These are phyloP conservation scores for Termitomyces heimii DNA, from an alignment of 768 basidiomycete species.

Conservation along the genomic window DNA sequence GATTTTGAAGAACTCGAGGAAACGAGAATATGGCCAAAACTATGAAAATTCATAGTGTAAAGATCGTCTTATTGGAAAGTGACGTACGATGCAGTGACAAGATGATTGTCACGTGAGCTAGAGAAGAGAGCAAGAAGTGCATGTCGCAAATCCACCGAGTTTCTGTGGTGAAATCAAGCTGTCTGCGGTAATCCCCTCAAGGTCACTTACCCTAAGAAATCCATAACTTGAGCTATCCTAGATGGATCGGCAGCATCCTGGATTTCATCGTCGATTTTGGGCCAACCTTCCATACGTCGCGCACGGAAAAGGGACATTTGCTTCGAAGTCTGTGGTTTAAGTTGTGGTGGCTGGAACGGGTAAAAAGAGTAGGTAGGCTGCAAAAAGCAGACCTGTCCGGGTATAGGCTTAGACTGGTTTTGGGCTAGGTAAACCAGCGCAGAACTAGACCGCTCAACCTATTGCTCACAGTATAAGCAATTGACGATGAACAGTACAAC, in stretches of 20 bases:
- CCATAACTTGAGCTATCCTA: slow-evolving; percentile 24
- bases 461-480: not conserved
- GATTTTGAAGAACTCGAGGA: slow-evolving; percentile 25
- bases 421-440: slow-evolving; percentile 9
- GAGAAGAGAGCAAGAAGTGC: slow-evolving; percentile 5
- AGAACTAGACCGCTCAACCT: slow-evolving; percentile 9
- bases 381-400: slow-evolving; percentile 19
- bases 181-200: not conserved
- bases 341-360: slow-evolving; percentile 51
- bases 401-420: slow-evolving; percentile 19
- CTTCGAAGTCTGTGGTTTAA: slow-evolving; percentile 42
- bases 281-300: slow-evolving; percentile 59
- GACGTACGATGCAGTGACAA: slow-evolving; percentile 37
- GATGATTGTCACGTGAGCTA: not conserved
- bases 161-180: not conserved
- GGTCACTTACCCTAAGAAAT: slow-evolving; percentile 26
- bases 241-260: slow-evolving; percentile 31
- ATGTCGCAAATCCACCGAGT: slow-evolving; percentile 7
- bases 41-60: slow-evolving; percentile 20
- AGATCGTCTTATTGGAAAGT: not conserved
- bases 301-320: slow-evolving; percentile 47
- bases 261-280: slow-evolving; percentile 32
- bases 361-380: slow-evolving; percentile 53
- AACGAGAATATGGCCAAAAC: slow-evolving; percentile 59
- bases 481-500: too few species aligned